Evolutionary conservation across 2,329 filamentous ascomycete species (phyloP).

Genomic region (Neofusicoccum sp.): DNA sequence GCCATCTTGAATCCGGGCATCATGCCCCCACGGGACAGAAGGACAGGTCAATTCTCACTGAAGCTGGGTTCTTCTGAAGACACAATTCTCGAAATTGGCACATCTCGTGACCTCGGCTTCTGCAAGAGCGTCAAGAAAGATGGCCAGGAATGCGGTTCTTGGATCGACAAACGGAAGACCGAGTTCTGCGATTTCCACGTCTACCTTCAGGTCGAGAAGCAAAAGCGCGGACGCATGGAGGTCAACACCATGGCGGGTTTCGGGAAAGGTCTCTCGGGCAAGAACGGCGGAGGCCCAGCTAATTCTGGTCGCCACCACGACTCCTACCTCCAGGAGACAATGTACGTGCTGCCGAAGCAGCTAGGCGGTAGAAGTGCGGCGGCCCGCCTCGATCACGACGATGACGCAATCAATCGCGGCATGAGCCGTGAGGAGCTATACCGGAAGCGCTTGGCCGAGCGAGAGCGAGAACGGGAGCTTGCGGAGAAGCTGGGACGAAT

Average conservation of each 20-base stretch:
- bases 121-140: slow-evolving; percentile 86
- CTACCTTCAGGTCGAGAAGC: slow-evolving; percentile 75
- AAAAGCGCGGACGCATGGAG: slow-evolving; percentile 70
- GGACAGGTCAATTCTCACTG: slow-evolving; percentile 83
- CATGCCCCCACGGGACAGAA: slow-evolving; percentile 80
- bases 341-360: slow-evolving; percentile 45
- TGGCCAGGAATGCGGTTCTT: slow-evolving; percentile 75
- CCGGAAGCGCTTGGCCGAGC: slow-evolving; percentile 64
- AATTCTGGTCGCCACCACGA: slow-evolving; percentile 52
- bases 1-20: slow-evolving; percentile 90
- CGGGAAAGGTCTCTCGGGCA: slow-evolving; percentile 25
- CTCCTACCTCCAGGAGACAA: slow-evolving; percentile 56
- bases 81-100: slow-evolving; percentile 86
- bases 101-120: slow-evolving; percentile 80
- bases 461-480: slow-evolving; percentile 73
- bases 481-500: slow-evolving; percentile 67
- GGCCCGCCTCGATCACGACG: slow-evolving; percentile 66
- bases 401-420: slow-evolving; percentile 57
- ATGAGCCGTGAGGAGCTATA: slow-evolving; percentile 67
- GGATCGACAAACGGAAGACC: slow-evolving; percentile 87
- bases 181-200: slow-evolving; percentile 94
- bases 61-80: slow-evolving; percentile 85
- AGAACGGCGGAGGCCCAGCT: slow-evolving; percentile 30
- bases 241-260: slow-evolving; percentile 68
- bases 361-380: slow-evolving; percentile 53